phyloP scores from a whole-genome alignment of 2,329 filamentous ascomycete species.

The Monosporascus sp. region DNA sequence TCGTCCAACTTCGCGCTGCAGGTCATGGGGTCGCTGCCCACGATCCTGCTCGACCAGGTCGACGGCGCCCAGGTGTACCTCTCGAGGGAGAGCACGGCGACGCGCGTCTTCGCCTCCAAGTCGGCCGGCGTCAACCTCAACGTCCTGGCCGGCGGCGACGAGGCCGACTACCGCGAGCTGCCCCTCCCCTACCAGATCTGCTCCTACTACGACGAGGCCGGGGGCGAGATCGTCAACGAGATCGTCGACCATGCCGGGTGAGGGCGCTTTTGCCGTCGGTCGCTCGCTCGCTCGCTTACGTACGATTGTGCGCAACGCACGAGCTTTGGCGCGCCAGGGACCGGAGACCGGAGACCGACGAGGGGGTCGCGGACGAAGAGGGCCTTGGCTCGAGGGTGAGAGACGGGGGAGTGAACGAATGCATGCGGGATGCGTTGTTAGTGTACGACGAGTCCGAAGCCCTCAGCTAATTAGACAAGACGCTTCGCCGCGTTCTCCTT shows the following conservation, averaged over 20 bases:
- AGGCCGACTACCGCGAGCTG: constrained; percentile 75
- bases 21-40: constrained; percentile 79
- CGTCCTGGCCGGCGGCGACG: constrained; percentile 63
- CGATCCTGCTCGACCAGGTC: constrained; percentile 86
- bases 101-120: constrained; percentile 88
- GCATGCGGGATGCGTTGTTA: too few species aligned
- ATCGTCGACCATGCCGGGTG: constrained; percentile 93
- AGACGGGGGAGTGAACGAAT: neutral
- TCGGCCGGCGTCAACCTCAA: constrained; percentile 84
- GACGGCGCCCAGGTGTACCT: constrained; percentile 88
- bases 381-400: neutral
- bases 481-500: too few species aligned
- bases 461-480: too few species aligned
- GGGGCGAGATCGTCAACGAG: constrained; percentile 79
- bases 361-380: neutral
- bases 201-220: constrained; percentile 62
- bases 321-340: neutral
- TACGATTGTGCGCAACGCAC: neutral
- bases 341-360: neutral
- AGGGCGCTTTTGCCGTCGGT: neutral
- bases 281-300: too few species aligned
- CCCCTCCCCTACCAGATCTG: constrained; percentile 88
- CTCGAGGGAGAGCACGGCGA: constrained; percentile 68
- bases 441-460: too few species aligned
- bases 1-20: constrained; percentile 92